Conservation (phyloP, 2,329 filamentous ascomycete genomes). For the Apiospora aurea region DNA sequence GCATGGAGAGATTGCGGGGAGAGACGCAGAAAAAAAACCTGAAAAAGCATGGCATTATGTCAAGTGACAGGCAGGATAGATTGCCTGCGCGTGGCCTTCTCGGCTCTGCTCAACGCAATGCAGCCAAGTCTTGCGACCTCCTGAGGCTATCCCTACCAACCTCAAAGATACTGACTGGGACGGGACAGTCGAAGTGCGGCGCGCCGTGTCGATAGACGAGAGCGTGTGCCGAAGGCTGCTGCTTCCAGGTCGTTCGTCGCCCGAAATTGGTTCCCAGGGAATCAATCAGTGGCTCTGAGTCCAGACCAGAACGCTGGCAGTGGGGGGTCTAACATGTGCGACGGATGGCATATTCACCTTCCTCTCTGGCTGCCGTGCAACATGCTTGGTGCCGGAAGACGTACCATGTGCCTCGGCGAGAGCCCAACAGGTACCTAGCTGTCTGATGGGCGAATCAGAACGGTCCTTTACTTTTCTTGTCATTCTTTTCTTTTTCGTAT, state of each 20-base stretch:
- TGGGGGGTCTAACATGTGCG: not conserved
- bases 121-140: conserved; percentile 6
- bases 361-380: not conserved
- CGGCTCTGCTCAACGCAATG: conserved; percentile 21
- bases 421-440: not conserved
- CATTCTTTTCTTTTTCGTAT: not conserved
- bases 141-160: not conserved
- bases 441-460: not conserved
- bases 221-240: not conserved
- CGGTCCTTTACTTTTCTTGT: not conserved
- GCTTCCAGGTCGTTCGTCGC: not conserved
- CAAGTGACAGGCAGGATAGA: not conserved
- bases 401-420: not conserved
- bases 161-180: not conserved
- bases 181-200: not conserved
- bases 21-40: not conserved
- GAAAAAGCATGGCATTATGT: not conserved
- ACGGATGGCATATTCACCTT: not conserved
- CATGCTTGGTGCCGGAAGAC: not conserved
- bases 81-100: conserved; percentile 13
- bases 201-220: not conserved
- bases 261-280: not conserved
- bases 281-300: not conserved
- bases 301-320: not conserved
- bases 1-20: conserved; percentile 7